These are phyloP conservation scores for Sugiyamaella mastotermitis DNA, from an alignment of 805 yeast genomes.

Conservation along the genomic window DNA sequence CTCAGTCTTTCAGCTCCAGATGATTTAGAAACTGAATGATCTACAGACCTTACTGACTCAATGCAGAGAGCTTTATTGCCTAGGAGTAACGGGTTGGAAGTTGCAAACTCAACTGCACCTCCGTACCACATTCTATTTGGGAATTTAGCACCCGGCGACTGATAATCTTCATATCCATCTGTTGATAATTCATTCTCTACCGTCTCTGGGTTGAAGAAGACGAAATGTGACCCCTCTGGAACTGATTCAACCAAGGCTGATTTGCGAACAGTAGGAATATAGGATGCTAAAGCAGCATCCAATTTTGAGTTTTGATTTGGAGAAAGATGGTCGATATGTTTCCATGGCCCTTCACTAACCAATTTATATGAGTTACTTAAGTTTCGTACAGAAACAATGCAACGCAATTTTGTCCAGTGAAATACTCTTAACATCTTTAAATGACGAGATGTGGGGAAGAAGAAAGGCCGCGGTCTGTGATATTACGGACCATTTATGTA, in stretches of 20 bases:
- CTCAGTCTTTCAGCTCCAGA: slow-evolving; percentile 30
- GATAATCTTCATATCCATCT: slow-evolving; percentile 81
- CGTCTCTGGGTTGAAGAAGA: slow-evolving; percentile 59
- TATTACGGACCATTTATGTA: no score
- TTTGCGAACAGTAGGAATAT: slow-evolving; percentile 19
- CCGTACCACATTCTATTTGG: slow-evolving; percentile 73
- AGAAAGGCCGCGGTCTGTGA: no score
- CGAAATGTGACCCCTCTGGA: slow-evolving; percentile 54
- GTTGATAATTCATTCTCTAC: slow-evolving; percentile 42
- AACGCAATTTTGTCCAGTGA: no score
- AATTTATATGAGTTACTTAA: no score
- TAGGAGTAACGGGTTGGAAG: slow-evolving; percentile 27
- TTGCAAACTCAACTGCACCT: slow-evolving; percentile 48
- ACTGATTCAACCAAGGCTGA: slow-evolving; percentile 6
- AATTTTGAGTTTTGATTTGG: slow-evolving; percentile 24
- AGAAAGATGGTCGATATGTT: slow-evolving; percentile 25
- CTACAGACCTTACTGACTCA: slow-evolving; percentile 41
- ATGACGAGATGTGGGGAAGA: no score
- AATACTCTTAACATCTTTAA: no score
- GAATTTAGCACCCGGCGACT: slow-evolving; percentile 47
- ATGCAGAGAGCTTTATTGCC: slow-evolving; percentile 37
- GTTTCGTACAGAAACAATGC: no score
- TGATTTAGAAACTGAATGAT: slow-evolving; percentile 7
- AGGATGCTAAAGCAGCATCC: slow-evolving; percentile 24
- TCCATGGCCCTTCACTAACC: slow-evolving; percentile 26